phyloP scores from a whole-genome alignment of 2,329 filamentous ascomycete species.

The Cercospora sp. region DNA sequence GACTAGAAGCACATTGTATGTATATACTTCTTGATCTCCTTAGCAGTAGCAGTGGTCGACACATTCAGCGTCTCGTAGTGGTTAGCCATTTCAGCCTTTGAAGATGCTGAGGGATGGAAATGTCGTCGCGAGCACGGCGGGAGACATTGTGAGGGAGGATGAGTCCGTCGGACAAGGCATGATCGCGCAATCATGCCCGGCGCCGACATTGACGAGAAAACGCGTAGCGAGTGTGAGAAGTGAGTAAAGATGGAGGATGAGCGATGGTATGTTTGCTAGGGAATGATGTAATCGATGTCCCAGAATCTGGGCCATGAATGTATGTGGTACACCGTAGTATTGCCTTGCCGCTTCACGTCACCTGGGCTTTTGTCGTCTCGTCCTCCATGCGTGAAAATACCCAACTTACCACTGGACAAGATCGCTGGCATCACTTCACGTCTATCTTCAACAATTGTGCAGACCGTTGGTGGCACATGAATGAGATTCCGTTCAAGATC shows the following conservation, averaged over 20 bases:
- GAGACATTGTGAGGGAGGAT: slow-evolving; percentile 19
- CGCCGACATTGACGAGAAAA: slow-evolving; percentile 25
- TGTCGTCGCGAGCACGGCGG: slow-evolving; percentile 14
- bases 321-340: too few species aligned
- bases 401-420: too few species aligned
- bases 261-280: not conserved
- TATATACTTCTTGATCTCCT: slow-evolving; percentile 75
- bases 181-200: slow-evolving; percentile 38
- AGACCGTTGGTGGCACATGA: too few species aligned
- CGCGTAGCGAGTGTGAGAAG: not conserved
- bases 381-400: too few species aligned
- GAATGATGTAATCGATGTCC: not conserved
- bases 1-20: too few species aligned
- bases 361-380: too few species aligned
- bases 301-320: too few species aligned
- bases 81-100: slow-evolving; percentile 47
- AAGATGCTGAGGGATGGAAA: slow-evolving; percentile 28
- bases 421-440: too few species aligned
- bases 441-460: too few species aligned
- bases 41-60: slow-evolving; percentile 65
- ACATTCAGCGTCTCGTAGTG: slow-evolving; percentile 84
- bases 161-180: slow-evolving; percentile 34
- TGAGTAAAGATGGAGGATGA: not conserved
- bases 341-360: too few species aligned
- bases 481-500: too few species aligned